Evolutionary conservation across 2,329 filamentous ascomycete genomes (phyloP).

Genomic region (Colletotrichum eleusines): DNA sequence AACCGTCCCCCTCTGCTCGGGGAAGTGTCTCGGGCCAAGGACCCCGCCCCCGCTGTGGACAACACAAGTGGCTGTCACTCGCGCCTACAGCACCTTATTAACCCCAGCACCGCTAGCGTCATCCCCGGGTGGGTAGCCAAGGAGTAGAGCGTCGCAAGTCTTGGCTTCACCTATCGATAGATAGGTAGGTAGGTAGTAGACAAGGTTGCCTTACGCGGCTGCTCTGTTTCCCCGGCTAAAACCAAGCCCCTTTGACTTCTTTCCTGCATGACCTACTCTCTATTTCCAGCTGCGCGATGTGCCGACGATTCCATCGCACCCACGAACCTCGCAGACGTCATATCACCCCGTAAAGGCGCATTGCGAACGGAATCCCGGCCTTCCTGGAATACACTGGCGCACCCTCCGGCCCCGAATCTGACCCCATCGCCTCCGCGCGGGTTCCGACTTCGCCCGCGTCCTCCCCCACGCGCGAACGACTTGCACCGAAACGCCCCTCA

Average conservation of each 20-base stretch:
- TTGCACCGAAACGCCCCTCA: constrained; percentile 4
- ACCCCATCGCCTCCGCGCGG: constrained; percentile 12
- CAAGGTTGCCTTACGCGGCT: constrained; percentile 36
- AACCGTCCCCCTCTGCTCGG: no score
- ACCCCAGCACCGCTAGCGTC: constrained; percentile 21
- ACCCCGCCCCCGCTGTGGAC: constrained; percentile 33
- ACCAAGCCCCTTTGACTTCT: not conserved
- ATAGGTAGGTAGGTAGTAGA: constrained; percentile 38
- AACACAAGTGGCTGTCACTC: constrained; percentile 8
- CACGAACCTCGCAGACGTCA: not conserved
- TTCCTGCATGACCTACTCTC: not conserved
- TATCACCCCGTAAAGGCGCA: constrained; percentile 1
- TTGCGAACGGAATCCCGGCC: constrained; percentile 9
- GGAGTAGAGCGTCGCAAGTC: constrained; percentile 28
- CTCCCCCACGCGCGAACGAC: not conserved
- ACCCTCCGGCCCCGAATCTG: constrained; percentile 9
- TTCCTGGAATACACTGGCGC: constrained; percentile 15
- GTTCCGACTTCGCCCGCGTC: constrained; percentile 16
- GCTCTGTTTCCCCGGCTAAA: constrained; percentile 28
- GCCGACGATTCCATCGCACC: not conserved
- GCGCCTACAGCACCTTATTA: constrained; percentile 1
- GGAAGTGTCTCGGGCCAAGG: constrained; percentile 25
- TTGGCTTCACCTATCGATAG: constrained; percentile 37
- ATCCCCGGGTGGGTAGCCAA: constrained; percentile 9
- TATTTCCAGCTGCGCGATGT: not conserved